phyloP scores from a whole-genome alignment of 768 basidiomycete genomes.

The Filobasidium floriforme region DNA sequence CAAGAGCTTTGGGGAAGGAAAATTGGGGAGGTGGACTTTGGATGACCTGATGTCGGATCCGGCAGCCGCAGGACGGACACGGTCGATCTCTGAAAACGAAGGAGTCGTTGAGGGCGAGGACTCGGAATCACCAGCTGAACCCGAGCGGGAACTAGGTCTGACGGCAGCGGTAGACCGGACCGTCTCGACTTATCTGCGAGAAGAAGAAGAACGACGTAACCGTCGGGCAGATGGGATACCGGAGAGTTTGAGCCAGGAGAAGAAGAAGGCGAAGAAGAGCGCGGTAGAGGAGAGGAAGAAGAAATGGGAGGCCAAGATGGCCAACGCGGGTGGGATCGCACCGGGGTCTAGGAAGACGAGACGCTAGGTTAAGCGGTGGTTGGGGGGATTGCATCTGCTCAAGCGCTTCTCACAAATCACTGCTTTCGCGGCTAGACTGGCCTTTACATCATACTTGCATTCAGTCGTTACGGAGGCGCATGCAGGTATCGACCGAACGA shows the following conservation, averaged over 20 bases:
- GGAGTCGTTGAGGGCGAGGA: not conserved
- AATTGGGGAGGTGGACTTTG: slow-evolving; percentile 42
- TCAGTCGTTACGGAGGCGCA: too few relatives aligned
- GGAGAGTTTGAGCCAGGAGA: slow-evolving; percentile 20
- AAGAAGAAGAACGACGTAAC: slow-evolving; percentile 9
- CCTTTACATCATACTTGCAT: too few relatives aligned
- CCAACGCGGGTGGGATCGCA: not conserved
- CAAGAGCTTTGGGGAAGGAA: slow-evolving; percentile 68
- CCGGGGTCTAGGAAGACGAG: slow-evolving; percentile 1
- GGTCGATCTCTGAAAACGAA: not conserved
- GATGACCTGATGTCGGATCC: slow-evolving; percentile 32
- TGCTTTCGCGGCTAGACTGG: too few relatives aligned
- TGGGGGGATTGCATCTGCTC: too few relatives aligned
- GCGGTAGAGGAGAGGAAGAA: slow-evolving; percentile 14
- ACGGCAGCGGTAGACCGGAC: slow-evolving; percentile 9
- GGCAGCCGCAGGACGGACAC: slow-evolving; percentile 5
- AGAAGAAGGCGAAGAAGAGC: slow-evolving; percentile 13
- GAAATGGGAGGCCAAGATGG: slow-evolving; percentile 19
- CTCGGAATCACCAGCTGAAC: not conserved
- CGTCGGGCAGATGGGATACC: slow-evolving; percentile 15
- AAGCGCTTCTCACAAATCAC: too few relatives aligned
- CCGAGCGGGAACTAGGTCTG: not conserved
- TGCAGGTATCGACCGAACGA: too few relatives aligned
- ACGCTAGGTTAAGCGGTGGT: not conserved
- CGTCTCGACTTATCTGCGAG: slow-evolving; percentile 12